These are phyloP conservation scores for Calocybe cyanea DNA, from an alignment of 768 basidiomycete species.

Conservation along the genomic window DNA sequence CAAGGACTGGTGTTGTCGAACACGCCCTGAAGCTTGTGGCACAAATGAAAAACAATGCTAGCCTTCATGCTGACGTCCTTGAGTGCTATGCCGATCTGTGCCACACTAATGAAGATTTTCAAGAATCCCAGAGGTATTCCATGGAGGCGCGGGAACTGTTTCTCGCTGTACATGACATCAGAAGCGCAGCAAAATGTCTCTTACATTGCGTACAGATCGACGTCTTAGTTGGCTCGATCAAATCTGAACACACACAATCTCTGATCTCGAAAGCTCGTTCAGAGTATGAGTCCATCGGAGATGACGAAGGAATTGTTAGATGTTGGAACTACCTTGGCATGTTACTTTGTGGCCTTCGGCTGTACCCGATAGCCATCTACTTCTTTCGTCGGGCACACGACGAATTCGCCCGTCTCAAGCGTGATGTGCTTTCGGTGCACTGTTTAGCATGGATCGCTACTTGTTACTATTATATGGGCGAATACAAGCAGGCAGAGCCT, in stretches of 20 bases:
- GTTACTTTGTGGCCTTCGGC: neutral
- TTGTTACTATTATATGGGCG: neutral
- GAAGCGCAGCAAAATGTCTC: neutral
- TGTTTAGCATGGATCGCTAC: neutral
- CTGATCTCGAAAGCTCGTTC: neutral
- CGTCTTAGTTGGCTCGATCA: neutral
- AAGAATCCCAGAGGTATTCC: neutral
- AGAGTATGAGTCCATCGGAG: neutral
- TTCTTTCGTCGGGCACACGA: neutral
- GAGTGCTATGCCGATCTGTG: neutral
- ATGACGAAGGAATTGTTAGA: neutral
- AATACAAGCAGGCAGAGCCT: neutral
- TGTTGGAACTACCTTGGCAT: neutral
- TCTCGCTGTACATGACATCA: neutral
- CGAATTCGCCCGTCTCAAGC: neutral
- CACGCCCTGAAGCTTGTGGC: slow-evolving; percentile 3
- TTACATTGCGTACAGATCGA: neutral
- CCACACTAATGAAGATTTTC: neutral
- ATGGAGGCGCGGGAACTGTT: neutral
- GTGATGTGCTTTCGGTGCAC: neutral
- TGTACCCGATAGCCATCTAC: neutral
- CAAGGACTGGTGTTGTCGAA: slow-evolving; percentile 13
- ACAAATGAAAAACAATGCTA: neutral
- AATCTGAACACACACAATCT: neutral
- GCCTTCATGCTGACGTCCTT: neutral